Base-by-base conservation (phyloP, 257 asterid genomes). In the Craterostigma plantagineum region DNA sequence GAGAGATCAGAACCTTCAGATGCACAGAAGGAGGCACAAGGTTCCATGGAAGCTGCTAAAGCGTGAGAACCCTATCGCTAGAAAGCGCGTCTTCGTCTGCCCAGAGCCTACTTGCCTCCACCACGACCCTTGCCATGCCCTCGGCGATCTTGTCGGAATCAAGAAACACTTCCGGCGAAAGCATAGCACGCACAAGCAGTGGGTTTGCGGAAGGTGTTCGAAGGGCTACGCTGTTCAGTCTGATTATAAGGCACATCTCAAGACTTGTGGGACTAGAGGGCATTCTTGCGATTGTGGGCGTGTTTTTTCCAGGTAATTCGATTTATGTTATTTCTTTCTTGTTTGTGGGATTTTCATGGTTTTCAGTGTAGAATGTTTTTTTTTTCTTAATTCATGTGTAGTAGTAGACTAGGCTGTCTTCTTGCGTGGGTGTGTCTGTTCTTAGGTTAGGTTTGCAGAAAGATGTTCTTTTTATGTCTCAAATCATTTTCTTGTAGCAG, bases 21-120 rank as follows among this genome's bases (percentile, higher is more conserved):
- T 76, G 90, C 90, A 76, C 10, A 45, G 83, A 14, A 55, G 90
- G 2, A 18, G 83, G 42, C 90, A 76, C 47, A 76, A 76, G 35
- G 90, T 76, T 0, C 90, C 90, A 7, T 76, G 90, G 90, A 72
- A 72, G 57, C 30, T 76, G 33, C 66, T 71, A 16, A 75, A 75
- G 59, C 62, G 86, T 13, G 86, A 75, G 38, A 48, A 56, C 0
- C 63, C 70, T 0, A 35, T 45, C 3, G 61, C 54, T 0, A 45
- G 50, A 9, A 67, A 67, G 47, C 50, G 75, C 1, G 75, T 67
- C 7, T 67, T 43, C 53, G 75, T 67, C 5, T 67, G 75, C 59
- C 75, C 75, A 4, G 75, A 67, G 49, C 64, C 70, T 7, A 67
- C 50, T 7, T 67, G 75, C 45, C 53, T 67, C 12, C 75, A 67